phyloP scores from a whole-genome alignment of 331 rosid genomes.

The Pyrus hybrid region DNA sequence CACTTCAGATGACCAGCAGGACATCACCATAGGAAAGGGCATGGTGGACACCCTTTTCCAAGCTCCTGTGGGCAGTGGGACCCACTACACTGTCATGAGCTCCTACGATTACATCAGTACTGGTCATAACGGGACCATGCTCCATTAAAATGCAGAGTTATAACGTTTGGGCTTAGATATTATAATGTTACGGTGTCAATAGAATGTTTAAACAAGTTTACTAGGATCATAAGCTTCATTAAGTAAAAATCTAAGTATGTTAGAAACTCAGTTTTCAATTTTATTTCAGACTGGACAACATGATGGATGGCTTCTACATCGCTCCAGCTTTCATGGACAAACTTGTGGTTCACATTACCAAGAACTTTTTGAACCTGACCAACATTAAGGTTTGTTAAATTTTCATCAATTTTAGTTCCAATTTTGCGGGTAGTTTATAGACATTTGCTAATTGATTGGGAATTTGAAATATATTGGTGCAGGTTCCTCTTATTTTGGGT shows the following conservation, averaged over 20 bases:
- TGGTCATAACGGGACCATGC: slow-evolving; percentile 14
- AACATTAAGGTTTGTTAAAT: slow-evolving; percentile 34
- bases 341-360: slow-evolving; percentile 42
- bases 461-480: not conserved
- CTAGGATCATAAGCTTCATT: no score
- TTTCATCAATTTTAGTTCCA: not conserved
- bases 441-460: not conserved
- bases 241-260: no score
- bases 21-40: slow-evolving; percentile 82
- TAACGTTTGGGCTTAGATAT: no score
- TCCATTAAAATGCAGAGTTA: no score
- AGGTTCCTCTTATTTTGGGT: slow-evolving; percentile 55
- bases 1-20: slow-evolving; percentile 83
- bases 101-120: slow-evolving; percentile 70
- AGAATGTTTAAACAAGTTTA: no score
- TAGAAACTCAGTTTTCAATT: not conserved
- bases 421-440: not conserved
- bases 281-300: slow-evolving; percentile 38
- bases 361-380: slow-evolving; percentile 47
- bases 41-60: slow-evolving; percentile 70
- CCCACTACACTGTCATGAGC: slow-evolving; percentile 69
- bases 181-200: no score
- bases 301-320: slow-evolving; percentile 43
- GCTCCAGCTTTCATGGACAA: slow-evolving; percentile 59
- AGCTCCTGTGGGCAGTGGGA: slow-evolving; percentile 59